Evolutionary conservation across 306 rosid species (phyloP), one percentile per base, ranked within the genome.

Genomic region (Morella rubra): DNA sequence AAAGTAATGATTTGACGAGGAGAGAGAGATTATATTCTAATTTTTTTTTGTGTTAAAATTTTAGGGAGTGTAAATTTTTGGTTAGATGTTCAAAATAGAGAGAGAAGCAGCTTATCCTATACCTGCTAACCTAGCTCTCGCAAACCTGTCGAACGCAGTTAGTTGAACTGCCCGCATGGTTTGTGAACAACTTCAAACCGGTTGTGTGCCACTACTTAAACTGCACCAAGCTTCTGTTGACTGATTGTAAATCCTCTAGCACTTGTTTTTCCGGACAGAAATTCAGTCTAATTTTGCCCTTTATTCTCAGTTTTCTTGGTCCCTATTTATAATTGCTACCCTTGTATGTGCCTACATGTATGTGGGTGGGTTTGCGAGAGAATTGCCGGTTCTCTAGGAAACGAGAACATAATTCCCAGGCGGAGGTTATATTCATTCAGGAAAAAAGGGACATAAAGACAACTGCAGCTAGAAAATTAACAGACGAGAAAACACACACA

Each of bases 101-200:
- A 49, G 37, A 54, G 5, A 27, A 54, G 44, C 19, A 68, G 41
- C 19, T 40, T 27, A 24, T 27, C 46, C 12, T 40, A 37, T 65
- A 40, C 27, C 45, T 18, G 16, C 73, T 53, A 78, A 45, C 19
- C 40, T 40, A 73, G 32, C 4, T 37, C 40, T 65, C 46, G n/a
- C 9, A 54, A 7, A 32, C n/a, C 45, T 15, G 37, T n/a, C 74
- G 66, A 59, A 49, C 42, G 44, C 19, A 51, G 9, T 45, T 55
- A 18, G 85, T 51, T 47, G 20, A 53, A 58, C 55, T 44, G 37
- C 27, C 37, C 44, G 42, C 44, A 42, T 77, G 71, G 50, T n/a
- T 52, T 44, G 18, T 19, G 78, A 50, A 62, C 66, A 54, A 73
- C 41, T 52, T 7, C 18, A 70, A 70, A 62, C 52, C 71, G 74